Base-by-base conservation (phyloP, 2,329 filamentous ascomycete genomes). In the Neonectria faginata region DNA sequence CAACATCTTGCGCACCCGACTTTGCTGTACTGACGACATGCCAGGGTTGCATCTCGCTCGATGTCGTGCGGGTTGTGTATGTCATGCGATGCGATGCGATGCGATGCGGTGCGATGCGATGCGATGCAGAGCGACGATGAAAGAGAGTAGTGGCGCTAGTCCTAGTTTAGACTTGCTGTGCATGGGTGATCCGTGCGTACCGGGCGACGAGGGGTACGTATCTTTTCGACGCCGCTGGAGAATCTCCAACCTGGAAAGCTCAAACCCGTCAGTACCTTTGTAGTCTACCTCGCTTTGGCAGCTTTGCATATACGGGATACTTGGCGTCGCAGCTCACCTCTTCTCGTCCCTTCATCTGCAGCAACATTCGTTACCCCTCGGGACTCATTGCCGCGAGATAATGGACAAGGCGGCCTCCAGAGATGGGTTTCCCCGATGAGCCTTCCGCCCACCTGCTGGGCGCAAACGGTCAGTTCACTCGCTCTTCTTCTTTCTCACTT, bases 361-460 rank as follows among this genome's bases (percentile, higher is more conserved):
- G 25, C 25, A 27, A 31, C 18, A 50, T 18, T n/a, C 16, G 4
- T 11, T 33, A 41, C 47, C 47, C 2, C 27, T 16, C 5, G 47
- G n/a, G 9, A 20, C 36, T 48, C 12, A 47, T 64, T 20, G 57
- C 27, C 41, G 20, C 54, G 62, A 62, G 42, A 74, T 62, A 67
- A 73, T 75, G 70, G 68, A 65, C 50, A 65, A 56, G 58, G 50
- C 22, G 50, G 61, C 47, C 52, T 64, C 47, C 48, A 31, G 66
- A 62, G 29, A 85, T 85, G 83, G 77, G 78, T 57, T 83, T 85
- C 57, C 81, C 82, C 59, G 77, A 82, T 71, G 79, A 77, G 73
- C 85, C 86, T 41, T 78, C 85, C 64, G 84, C 86, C 44, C 85
- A 88, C 72, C 79, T 89, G 9, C 78, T 86, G 60, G 87, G 87